Evolutionary conservation across 208 protist genomes (phyloP), one percentile per base, ranked within the genome.

Genomic region (Trypanosoma vivax): DNA sequence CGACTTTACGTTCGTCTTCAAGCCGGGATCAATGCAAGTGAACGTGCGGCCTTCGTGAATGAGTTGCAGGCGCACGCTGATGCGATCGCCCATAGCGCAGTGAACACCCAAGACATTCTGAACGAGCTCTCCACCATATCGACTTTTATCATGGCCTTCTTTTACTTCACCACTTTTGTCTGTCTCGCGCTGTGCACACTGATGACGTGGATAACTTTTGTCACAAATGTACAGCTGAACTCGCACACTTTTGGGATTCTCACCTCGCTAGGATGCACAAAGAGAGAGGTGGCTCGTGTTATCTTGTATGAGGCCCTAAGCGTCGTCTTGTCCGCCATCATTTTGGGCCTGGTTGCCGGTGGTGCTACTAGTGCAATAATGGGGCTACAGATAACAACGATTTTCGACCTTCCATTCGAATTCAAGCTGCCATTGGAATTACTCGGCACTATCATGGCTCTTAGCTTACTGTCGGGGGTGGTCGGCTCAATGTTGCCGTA

Each of bases 171-270:
- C 39, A 63, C 93, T 7, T 56, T 76, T 21, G 77, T 98, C 9
- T 83, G 88, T 38, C 73, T 96, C 13, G 62, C 88, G 4, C 55
- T 98, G 3, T 96, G 91, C 50, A 94, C 96, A 50, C 96, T 98
- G 63, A 90, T 98, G 60, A 71, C 98, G 43, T 97, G 91, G 88
- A 60, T 97, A 9, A 97, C 90, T 0, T 98, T 98, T 71, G 85
- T 83, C 25, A 65, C 92, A 0, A 98, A 98, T 51, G 93, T 98
- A 39, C 76, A 81, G 48, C 85, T 97, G 31, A 96, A 97, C 59
- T 57, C 70, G 29, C 98, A 94, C 88, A 79, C 96, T 23, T 93
- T 97, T 70, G 96, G 91, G 43, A 90, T 98, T 5, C 68, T 98
- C 3, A 67, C 95, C 35, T 76, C 94, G 11, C 51, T 98, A 31